Evolutionary conservation across 2,329 filamentous ascomycete species (phyloP).

Genomic region (Neonectria ditissima): DNA sequence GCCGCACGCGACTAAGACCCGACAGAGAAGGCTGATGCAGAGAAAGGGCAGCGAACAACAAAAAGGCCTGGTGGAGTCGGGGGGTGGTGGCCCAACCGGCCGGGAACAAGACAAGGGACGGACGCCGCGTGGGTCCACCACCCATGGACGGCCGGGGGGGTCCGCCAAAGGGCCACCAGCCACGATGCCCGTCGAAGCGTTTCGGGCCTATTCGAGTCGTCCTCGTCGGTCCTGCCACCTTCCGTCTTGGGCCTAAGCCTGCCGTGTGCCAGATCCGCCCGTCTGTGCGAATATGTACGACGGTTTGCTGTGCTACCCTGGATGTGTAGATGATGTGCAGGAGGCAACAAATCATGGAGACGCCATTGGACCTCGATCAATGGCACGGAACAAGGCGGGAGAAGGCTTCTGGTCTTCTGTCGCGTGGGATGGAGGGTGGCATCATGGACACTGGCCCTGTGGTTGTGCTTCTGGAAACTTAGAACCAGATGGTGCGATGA

Average conservation of each 20-base stretch:
- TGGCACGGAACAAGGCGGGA: neutral
- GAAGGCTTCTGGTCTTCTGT: neutral
- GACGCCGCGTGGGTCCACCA: neutral
- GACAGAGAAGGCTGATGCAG: constrained; percentile 5
- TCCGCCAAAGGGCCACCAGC: constrained; percentile 2
- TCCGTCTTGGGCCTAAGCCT: too few species aligned
- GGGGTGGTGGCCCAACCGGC: constrained; percentile 23
- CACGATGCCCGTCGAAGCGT: neutral
- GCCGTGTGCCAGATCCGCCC: neutral
- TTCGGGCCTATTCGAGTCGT: constrained; percentile 22
- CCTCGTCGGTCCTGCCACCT: too few species aligned
- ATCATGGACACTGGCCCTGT: neutral
- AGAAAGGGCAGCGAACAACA: neutral
- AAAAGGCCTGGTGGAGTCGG: too few species aligned
- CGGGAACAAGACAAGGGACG: constrained; percentile 19
- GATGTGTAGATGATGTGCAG: neutral
- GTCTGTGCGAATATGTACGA: neutral
- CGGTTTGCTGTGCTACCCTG: too few species aligned
- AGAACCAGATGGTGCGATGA: neutral
- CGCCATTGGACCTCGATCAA: neutral
- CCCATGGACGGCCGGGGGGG: constrained; percentile 10
- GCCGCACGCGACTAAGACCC: constrained; percentile 4
- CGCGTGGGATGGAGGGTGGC: neutral
- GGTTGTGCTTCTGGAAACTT: neutral
- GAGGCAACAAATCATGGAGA: neutral